A percentile compares a stretch with the other conserved stretches of the same genome.
Evolutionary conservation across 2,329 filamentous ascomycete species (phyloP).

Genomic region (Penicillium crustosum): DNA sequence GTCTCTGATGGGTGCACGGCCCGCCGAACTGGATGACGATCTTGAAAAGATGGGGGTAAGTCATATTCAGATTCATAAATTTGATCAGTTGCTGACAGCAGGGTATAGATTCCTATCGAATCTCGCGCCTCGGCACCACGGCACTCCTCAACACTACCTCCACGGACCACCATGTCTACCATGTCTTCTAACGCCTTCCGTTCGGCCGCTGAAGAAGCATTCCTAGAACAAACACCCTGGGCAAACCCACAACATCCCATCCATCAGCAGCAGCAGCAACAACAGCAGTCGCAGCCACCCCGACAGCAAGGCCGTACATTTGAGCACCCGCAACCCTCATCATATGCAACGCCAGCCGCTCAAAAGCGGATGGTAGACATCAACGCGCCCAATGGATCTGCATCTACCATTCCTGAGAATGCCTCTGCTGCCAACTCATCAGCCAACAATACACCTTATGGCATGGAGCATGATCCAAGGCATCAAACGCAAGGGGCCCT

Average conservation of each 20-base stretch:
- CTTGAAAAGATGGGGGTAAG: slow-evolving; percentile 84
- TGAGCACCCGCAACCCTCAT: slow-evolving; percentile 36
- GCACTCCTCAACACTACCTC: slow-evolving; percentile 29
- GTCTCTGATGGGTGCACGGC: slow-evolving; percentile 69
- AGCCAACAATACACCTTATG: slow-evolving; percentile 46
- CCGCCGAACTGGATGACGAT: slow-evolving; percentile 78
- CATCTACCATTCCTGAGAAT: slow-evolving; percentile 49
- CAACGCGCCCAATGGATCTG: slow-evolving; percentile 46
- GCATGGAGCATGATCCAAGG: slow-evolving; percentile 37
- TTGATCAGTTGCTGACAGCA: slow-evolving; percentile 7
- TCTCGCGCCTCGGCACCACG: slow-evolving; percentile 24
- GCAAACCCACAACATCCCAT: slow-evolving; percentile 81
- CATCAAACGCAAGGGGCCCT: slow-evolving; percentile 26
- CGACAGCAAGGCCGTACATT: slow-evolving; percentile 34
- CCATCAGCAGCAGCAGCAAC: slow-evolving; percentile 55
- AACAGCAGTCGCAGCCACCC: slow-evolving; percentile 45
- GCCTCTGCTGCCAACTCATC: slow-evolving; percentile 45
- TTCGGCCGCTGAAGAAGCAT: slow-evolving; percentile 73
- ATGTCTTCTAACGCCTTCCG: slow-evolving; percentile 37
- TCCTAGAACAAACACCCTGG: slow-evolving; percentile 87
- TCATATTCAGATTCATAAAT: slow-evolving; percentile 23
- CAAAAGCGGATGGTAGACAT: slow-evolving; percentile 47
- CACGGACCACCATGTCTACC: slow-evolving; percentile 33
- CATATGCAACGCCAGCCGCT: slow-evolving; percentile 45
- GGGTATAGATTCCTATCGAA: slow-evolving; percentile 33